Evolutionary conservation across 2,329 filamentous ascomycete genomes (phyloP).

Genomic region (Nemania diffusa): DNA sequence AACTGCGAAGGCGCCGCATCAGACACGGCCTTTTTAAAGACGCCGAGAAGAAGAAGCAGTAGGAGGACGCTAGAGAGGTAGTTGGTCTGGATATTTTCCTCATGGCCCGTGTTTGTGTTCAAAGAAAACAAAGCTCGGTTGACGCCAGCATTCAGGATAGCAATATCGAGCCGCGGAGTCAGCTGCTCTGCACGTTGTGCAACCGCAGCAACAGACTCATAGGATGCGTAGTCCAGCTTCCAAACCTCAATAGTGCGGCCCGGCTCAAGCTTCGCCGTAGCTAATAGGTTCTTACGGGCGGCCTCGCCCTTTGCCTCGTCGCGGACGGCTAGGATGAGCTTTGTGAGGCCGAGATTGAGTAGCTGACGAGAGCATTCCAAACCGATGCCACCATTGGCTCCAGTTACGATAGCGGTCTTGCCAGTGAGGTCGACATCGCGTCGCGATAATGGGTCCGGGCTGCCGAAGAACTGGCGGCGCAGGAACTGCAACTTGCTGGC

Average conservation of each 20-base stretch:
- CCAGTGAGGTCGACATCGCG: slow-evolving; percentile 9
- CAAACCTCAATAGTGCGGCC: background rate
- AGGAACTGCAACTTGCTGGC: slow-evolving; percentile 23
- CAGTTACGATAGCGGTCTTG: slow-evolving; percentile 48
- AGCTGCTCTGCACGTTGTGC: background rate
- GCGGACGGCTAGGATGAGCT: slow-evolving; percentile 51
- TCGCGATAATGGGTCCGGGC: background rate
- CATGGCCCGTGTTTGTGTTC: background rate
- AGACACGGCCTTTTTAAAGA: background rate
- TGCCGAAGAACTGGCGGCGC: slow-evolving; percentile 24
- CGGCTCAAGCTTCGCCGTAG: background rate
- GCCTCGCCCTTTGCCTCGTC: slow-evolving; percentile 44
- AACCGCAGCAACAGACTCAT: background rate
- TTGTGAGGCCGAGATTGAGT: slow-evolving; percentile 44
- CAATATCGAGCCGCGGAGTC: background rate
- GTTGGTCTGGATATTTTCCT: background rate
- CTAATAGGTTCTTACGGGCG: background rate
- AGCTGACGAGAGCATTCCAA: slow-evolving; percentile 49
- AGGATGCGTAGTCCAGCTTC: slow-evolving; percentile 1
- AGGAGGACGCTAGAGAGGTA: background rate
- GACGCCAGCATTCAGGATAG: background rate
- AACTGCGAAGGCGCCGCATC: background rate
- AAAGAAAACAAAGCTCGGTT: background rate
- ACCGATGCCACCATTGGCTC: slow-evolving; percentile 50
- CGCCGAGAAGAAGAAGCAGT: background rate